Conservation (phyloP, 768 basidiomycete genomes). For the Trametes punicea region DNA sequence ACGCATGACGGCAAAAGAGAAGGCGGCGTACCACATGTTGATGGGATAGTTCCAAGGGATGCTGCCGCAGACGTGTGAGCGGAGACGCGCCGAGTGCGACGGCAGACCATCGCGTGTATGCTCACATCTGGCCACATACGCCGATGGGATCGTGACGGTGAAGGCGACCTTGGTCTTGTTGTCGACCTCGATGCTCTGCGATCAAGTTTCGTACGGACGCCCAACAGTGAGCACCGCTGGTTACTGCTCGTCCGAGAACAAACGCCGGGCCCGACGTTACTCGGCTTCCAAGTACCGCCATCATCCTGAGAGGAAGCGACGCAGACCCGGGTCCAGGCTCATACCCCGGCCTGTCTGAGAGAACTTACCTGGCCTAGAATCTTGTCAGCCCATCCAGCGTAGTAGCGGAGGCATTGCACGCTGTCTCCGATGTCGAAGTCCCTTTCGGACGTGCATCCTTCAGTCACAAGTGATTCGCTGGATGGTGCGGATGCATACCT, state of each 20-base stretch:
- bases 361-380: slow-evolving; percentile 72
- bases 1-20: neutral
- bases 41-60: slow-evolving; percentile 96
- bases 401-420: slow-evolving; percentile 80
- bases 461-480: neutral
- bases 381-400: slow-evolving; percentile 97
- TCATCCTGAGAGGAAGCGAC: neutral
- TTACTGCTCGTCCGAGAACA: neutral
- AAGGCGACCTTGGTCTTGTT: slow-evolving; percentile 79
- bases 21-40: slow-evolving; percentile 62
- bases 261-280: neutral
- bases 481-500: slow-evolving; percentile 31
- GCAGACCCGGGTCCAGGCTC: neutral
- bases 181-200: slow-evolving; percentile 74
- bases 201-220: slow-evolving; percentile 1
- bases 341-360: neutral
- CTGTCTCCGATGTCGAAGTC: slow-evolving; percentile 81
- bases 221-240: neutral
- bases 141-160: slow-evolving; percentile 90
- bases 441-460: slow-evolving; percentile 33
- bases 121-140: slow-evolving; percentile 89
- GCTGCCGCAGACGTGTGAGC: slow-evolving; percentile 34
- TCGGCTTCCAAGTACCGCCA: neutral
- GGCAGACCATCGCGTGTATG: neutral
- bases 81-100: neutral